Evolutionary conservation across 2,329 filamentous ascomycete genomes (phyloP).

Genomic region (Ceratocystis diversiconidia): DNA sequence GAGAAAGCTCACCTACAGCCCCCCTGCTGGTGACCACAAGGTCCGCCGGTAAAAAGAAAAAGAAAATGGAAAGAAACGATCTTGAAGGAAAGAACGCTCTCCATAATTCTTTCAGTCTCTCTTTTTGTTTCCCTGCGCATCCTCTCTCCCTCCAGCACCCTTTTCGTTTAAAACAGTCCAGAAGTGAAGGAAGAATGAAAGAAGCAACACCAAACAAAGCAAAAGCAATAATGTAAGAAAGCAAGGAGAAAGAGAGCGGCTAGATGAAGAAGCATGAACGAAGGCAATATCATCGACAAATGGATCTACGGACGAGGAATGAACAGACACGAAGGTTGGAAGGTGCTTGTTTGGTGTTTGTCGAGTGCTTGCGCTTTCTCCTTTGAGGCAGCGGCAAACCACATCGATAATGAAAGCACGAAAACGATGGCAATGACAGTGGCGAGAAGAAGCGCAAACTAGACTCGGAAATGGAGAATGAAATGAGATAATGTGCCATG

Average conservation of each 20-base stretch:
- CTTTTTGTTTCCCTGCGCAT: not conserved
- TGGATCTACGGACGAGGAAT: no score
- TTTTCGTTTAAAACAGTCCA: constrained; percentile 15
- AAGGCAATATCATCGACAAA: not conserved
- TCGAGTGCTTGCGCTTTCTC: no score
- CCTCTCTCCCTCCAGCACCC: constrained; percentile 16
- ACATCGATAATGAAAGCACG: no score
- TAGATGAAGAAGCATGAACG: not conserved
- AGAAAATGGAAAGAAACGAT: not conserved
- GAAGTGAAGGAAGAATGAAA: not conserved
- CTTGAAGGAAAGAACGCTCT: not conserved
- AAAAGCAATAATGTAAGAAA: not conserved
- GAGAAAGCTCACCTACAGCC: constrained; percentile 80
- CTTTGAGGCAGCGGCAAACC: not conserved
- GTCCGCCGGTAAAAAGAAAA: constrained; percentile 33
- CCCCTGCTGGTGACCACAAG: constrained; percentile 43
- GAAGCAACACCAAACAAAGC: not conserved
- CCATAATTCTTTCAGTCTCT: not conserved
- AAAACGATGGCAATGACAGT: not conserved
- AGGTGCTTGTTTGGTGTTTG: no score
- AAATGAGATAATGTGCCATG: not conserved
- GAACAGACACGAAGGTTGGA: no score
- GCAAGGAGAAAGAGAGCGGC: not conserved
- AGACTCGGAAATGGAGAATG: not conserved
- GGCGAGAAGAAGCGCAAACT: not conserved